Conservation (phyloP, 2,329 filamentous ascomycete species). For the Arthrobotrys pseudoclavata region DNA sequence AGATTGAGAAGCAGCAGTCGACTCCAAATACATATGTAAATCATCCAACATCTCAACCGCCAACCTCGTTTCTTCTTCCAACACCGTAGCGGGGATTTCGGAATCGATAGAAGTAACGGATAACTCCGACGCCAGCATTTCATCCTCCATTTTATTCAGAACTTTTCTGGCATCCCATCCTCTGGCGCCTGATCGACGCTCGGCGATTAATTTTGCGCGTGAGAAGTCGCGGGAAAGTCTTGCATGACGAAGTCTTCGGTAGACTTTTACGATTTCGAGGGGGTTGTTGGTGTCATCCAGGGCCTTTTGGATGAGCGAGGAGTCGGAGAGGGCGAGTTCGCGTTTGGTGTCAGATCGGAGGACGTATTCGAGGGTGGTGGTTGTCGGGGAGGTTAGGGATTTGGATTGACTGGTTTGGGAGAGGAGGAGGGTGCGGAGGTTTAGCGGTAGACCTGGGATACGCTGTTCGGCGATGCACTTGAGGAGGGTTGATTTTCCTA, state of each 20-base stretch:
- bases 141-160: slow-evolving; percentile 77
- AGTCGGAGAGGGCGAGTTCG: slow-evolving; percentile 49
- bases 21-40: slow-evolving; percentile 77
- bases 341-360: slow-evolving; percentile 70
- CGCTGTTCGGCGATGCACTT: slow-evolving; percentile 82
- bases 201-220: slow-evolving; percentile 79
- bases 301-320: slow-evolving; percentile 72
- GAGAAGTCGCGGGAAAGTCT: slow-evolving; percentile 76
- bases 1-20: slow-evolving; percentile 64
- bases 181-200: slow-evolving; percentile 79
- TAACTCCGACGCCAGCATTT: slow-evolving; percentile 72
- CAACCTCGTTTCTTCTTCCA: slow-evolving; percentile 77
- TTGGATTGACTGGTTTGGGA: slow-evolving; percentile 74
- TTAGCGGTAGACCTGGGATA: slow-evolving; percentile 80
- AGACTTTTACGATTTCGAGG: slow-evolving; percentile 72
- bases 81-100: slow-evolving; percentile 71
- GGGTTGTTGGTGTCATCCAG: slow-evolving; percentile 73
- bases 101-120: slow-evolving; percentile 70
- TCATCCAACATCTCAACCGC: slow-evolving; percentile 78
- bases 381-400: slow-evolving; percentile 65
- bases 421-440: slow-evolving; percentile 76
- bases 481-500: slow-evolving; percentile 71
- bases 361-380: slow-evolving; percentile 76
- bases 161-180: slow-evolving; percentile 83
- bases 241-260: slow-evolving; percentile 75